Conservation (phyloP, 2,329 filamentous ascomycete genomes). For the Verticillium albo-atrum region DNA sequence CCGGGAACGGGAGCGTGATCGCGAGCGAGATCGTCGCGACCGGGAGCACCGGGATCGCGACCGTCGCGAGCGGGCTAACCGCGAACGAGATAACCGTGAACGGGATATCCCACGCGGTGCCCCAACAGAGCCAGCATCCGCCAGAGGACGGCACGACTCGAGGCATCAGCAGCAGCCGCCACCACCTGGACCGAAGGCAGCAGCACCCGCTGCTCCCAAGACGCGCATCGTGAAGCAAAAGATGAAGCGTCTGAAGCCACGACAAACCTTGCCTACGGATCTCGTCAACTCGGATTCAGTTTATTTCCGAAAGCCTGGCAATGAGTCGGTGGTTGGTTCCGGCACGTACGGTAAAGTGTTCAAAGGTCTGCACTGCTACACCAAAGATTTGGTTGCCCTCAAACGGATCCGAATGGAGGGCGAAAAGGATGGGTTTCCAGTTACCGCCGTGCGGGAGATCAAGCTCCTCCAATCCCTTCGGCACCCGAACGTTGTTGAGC, state of each 20-base stretch:
- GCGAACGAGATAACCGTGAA: slow-evolving; percentile 23
- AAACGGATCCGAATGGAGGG: slow-evolving; percentile 94
- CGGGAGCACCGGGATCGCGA: slow-evolving; percentile 30
- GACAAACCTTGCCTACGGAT: slow-evolving; percentile 66
- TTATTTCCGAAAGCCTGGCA: slow-evolving; percentile 93
- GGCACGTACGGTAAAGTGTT: slow-evolving; percentile 96
- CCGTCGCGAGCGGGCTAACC: slow-evolving; percentile 23
- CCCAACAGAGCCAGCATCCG: slow-evolving; percentile 50
- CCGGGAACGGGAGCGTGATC: slow-evolving; percentile 22
- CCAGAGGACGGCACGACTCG: slow-evolving; percentile 32
- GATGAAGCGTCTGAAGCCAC: slow-evolving; percentile 65
- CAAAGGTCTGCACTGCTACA: slow-evolving; percentile 91
- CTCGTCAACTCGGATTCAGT: slow-evolving; percentile 80
- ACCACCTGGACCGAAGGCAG: slow-evolving; percentile 23
- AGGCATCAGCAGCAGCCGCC: slow-evolving; percentile 21
- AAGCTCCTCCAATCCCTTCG: slow-evolving; percentile 84
- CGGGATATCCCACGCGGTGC: slow-evolving; percentile 45
- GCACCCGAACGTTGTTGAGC: slow-evolving; percentile 75
- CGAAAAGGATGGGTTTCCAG: slow-evolving; percentile 84
- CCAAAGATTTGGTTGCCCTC: slow-evolving; percentile 73
- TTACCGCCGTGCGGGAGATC: slow-evolving; percentile 87
- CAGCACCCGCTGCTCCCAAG: slow-evolving; percentile 37
- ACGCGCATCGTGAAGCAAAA: slow-evolving; percentile 63
- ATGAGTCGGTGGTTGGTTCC: slow-evolving; percentile 92
- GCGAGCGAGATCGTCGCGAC: slow-evolving; percentile 27